Percentiles rank a stretch among this genome's conserved stretches.
These are phyloP conservation scores for Ascochyta fabae DNA, from an alignment of 2,329 filamentous ascomycete species.

Conservation along the genomic window DNA sequence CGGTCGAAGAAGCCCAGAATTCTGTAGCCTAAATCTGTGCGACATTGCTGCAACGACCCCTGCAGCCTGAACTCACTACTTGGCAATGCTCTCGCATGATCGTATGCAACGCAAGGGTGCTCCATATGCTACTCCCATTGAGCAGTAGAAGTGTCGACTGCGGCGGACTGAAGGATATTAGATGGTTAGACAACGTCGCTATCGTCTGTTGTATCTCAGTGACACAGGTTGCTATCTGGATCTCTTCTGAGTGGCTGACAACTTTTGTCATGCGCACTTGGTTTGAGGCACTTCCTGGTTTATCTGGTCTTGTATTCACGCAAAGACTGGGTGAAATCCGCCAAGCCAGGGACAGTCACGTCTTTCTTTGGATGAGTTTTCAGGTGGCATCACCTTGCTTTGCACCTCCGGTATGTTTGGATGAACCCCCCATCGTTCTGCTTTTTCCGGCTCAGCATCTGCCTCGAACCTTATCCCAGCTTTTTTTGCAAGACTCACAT, in stretches of 20 bases:
- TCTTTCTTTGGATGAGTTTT: not conserved
- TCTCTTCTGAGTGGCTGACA: not conserved
- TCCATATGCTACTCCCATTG: not conserved
- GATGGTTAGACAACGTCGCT: not conserved
- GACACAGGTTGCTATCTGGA: not conserved
- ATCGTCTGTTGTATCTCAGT: not conserved
- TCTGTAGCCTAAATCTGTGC: slow-evolving; percentile 6
- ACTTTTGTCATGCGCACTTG: not conserved
- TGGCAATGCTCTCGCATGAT: slow-evolving; percentile 4
- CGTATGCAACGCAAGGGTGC: slow-evolving; percentile 7
- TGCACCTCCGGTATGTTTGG: not conserved
- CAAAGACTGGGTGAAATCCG: not conserved
- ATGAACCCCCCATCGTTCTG: not conserved
- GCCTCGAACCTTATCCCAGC: not conserved
- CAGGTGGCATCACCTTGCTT: slow-evolving; percentile 3
- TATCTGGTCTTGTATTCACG: not conserved
- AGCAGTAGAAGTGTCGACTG: not conserved
- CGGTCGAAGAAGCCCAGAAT: slow-evolving; percentile 10
- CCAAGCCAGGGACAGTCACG: slow-evolving; percentile 1
- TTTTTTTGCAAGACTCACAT: not conserved
- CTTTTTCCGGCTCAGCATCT: not conserved
- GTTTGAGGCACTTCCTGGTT: not conserved
- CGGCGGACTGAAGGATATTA: not conserved
- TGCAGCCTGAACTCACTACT: slow-evolving; percentile 1
- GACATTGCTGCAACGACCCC: not conserved